Base-by-base conservation (phyloP, 2,329 filamentous ascomycete species). In the Tolypocladium inflatum region DNA sequence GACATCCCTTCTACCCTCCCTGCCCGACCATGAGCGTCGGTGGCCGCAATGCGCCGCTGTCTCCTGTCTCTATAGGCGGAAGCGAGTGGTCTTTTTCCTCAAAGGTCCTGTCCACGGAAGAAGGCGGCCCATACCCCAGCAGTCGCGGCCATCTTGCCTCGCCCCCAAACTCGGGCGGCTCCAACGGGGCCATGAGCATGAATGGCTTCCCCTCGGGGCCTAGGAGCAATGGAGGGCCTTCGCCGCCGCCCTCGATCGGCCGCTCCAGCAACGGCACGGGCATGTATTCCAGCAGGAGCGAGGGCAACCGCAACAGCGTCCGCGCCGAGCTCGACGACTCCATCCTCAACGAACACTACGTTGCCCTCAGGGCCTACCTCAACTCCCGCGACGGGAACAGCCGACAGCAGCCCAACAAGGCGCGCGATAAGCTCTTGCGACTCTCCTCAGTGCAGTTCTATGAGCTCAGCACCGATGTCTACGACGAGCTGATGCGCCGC, bases 381-480 rank as follows among this genome's bases (percentile, higher is more conserved):
- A 63, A 86, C 83, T 48, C 81, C 85, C 86, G 86, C 67, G 89
- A 95, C 71, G 89, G 91, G 64, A 85, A 87, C 68, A 81, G 83
- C 53, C 87, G 87, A 62, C 82, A 85, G 55, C 87, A 87, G 55
- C 87, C 90, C 35, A 96, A 95, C 74, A 88, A 92, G 74, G 94
- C 94, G 58, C 87, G 92, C 68, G 94, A 97, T 74, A 99, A 99
- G 79, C 81, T 97, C 58, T 80, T 97, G 60, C 86, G 93, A 59
- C 81, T 99, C 55, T 96, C 92, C 1, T 80, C 88, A 1, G 90
- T 96, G 35, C 94, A 99, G 73, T 97, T 99, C 73, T 91, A 96
- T 73, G 94, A 99, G 76, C 82, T 99, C 62, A 97, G 92, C 74
- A 97, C 93, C 59, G 94, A 99, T 75, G 93, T 99, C 45, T 97